Evolutionary conservation across 1,284 basidiomycete species (phyloP).

Genomic region (Rhodotorula sp.): DNA sequence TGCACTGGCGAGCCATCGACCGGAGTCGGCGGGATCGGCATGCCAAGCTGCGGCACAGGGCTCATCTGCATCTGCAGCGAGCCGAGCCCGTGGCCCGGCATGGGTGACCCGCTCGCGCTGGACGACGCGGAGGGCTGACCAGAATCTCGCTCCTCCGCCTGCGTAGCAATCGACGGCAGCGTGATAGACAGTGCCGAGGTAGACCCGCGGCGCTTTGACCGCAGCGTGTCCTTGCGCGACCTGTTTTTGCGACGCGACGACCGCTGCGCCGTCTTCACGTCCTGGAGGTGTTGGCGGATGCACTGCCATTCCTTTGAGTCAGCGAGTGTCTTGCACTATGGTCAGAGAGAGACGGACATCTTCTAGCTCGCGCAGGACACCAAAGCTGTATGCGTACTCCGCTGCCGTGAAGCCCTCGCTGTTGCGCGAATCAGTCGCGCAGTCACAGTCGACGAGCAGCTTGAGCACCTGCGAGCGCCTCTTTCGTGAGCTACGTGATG

Average conservation of each 20-base stretch:
- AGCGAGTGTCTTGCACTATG: too few species aligned
- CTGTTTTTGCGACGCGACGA: slow-evolving; percentile 11
- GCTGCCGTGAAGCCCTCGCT: slow-evolving; percentile 86
- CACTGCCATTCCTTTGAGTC: background rate
- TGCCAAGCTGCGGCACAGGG: background rate
- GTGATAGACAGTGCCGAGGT: slow-evolving; percentile 12
- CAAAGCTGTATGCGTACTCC: slow-evolving; percentile 82
- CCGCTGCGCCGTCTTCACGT: slow-evolving; percentile 14
- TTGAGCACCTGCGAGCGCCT: slow-evolving; percentile 66
- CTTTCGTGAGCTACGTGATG: slow-evolving; percentile 8
- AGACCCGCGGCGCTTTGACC: background rate
- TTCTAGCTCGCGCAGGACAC: slow-evolving; percentile 27
- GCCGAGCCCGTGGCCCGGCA: background rate
- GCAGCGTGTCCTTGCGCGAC: slow-evolving; percentile 1
- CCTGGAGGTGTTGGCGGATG: slow-evolving; percentile 15
- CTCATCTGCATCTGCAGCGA: background rate
- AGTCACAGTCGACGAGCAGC: slow-evolving; percentile 82
- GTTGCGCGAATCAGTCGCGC: slow-evolving; percentile 76
- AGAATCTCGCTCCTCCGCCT: background rate
- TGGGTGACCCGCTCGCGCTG: background rate
- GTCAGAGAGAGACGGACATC: background rate
- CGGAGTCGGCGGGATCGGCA: slow-evolving; percentile 9
- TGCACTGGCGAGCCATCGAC: background rate
- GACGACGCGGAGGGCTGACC: background rate
- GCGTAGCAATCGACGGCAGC: background rate